Conservation (phyloP, 805 yeast species). For the Spathaspora girioi region DNA sequence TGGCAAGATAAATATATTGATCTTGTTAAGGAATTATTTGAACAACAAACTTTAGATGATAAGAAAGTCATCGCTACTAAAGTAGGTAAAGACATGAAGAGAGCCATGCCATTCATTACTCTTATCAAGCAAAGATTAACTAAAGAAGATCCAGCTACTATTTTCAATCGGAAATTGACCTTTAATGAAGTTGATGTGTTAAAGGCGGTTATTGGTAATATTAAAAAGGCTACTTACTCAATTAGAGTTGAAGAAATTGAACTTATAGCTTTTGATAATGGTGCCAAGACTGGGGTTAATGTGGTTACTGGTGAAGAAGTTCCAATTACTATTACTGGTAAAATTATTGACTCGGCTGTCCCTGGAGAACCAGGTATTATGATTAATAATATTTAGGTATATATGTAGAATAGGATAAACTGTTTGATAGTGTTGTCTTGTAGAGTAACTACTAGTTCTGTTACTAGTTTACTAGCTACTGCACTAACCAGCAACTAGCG, state of each 20-base stretch:
- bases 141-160: constrained; percentile 66
- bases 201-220: constrained; percentile 48
- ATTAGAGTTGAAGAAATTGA: constrained; percentile 50
- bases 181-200: constrained; percentile 75
- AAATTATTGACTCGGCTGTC: constrained; percentile 75
- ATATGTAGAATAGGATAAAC: not conserved
- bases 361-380: constrained; percentile 93
- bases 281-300: constrained; percentile 60
- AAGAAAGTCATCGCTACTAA: constrained; percentile 59
- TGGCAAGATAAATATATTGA: constrained; percentile 61
- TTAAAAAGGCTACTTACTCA: constrained; percentile 64
- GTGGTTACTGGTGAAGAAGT: constrained; percentile 66
- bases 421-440: not conserved
- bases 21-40: constrained; percentile 74
- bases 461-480: too few species aligned
- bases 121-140: constrained; percentile 76
- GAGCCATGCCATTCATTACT: constrained; percentile 96
- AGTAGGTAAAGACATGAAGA: constrained; percentile 88
- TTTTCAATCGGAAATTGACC: constrained; percentile 84
- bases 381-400: constrained; percentile 54
- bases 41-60: constrained; percentile 58
- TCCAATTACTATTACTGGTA: constrained; percentile 59
- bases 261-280: constrained; percentile 61
- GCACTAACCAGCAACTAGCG: too few species aligned
- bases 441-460: too few species aligned